Evolutionary conservation across 2,329 filamentous ascomycete species (phyloP), one percentile per base, ranked within the genome.

Genomic region (Alternaria angustiovoidea): DNA sequence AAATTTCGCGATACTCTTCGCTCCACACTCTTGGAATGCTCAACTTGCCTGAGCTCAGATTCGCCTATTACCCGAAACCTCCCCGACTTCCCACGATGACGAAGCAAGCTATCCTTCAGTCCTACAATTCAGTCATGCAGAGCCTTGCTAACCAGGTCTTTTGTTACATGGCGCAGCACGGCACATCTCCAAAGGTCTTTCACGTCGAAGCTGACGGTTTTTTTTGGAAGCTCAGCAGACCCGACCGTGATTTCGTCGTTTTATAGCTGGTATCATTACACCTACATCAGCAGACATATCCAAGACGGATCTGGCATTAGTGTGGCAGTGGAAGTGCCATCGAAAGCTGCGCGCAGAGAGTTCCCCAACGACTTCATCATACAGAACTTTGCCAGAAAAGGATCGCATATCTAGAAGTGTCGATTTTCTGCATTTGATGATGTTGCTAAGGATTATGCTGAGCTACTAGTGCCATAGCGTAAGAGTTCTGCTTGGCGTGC

Each of bases 171-270:
- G 26, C 43, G 24, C 24, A 46, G 24, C 7, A 12, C 11, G 43
- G 43, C 11, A 30, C 16, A 30, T n/a, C 28, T 12, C 5, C 5
- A 12, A 46, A 20, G 7, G 16, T 46, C 24, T 28, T 46, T 8
- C 24, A 28, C 18, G 16, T 46, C 16, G 2, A 46, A 30, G n/a
- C 26, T 20, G 24, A 24, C 1, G 1, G 22, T 24, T 0, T 24
- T 24, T 1, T 24, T 7, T 24, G 24, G 24, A 24, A 24, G 0
- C 0, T 7, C 24, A 24, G 24, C 24, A 24, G 24, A 24, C 24
- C 5, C 0, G 24, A 24, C 24, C 24, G 24, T 24, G 0, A 0
- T 24, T 24, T 0, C 24, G 6, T 0, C 0, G 6, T 24, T 24
- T 24, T 0, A 24, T 7, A 24, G 1, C 5, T 24, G 24, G 24